These are phyloP conservation scores for Heteromeles arbutifolia DNA, from an alignment of 306 rosid species.

Conservation along the genomic window DNA sequence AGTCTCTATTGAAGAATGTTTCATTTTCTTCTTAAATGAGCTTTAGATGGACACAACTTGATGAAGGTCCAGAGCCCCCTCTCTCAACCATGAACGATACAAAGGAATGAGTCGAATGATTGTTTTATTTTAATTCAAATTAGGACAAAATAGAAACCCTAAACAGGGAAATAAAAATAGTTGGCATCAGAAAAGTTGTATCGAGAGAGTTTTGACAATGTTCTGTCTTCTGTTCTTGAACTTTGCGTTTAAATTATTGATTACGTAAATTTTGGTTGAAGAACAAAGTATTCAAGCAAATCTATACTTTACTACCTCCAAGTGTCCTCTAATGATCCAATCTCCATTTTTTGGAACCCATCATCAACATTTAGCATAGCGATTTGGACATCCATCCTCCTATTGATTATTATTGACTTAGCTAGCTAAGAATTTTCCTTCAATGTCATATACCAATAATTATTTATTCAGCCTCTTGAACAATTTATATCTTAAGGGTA, in stretches of 20 bases:
- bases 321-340: not conserved
- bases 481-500: too few species aligned
- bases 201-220: not conserved
- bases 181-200: not conserved
- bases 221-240: not conserved
- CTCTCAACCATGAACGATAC: slow-evolving; percentile 32
- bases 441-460: not conserved
- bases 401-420: not conserved
- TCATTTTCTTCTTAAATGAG: slow-evolving; percentile 58
- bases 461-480: too few species aligned
- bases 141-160: not conserved
- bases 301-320: too few species aligned
- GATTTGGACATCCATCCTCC: slow-evolving; percentile 1
- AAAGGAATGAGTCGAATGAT: slow-evolving; percentile 28
- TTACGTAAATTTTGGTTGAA: not conserved
- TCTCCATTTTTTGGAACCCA: not conserved
- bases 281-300: too few species aligned
- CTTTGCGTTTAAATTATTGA: not conserved
- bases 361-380: not conserved
- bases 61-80: slow-evolving; percentile 47
- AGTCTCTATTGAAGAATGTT: slow-evolving; percentile 57
- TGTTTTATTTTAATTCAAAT: slow-evolving; percentile 20
- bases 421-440: not conserved
- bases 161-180: not conserved
- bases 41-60: slow-evolving; percentile 61